Base-by-base conservation (phyloP, 495 filamentous ascomycete species). In the Tuber indicum region DNA sequence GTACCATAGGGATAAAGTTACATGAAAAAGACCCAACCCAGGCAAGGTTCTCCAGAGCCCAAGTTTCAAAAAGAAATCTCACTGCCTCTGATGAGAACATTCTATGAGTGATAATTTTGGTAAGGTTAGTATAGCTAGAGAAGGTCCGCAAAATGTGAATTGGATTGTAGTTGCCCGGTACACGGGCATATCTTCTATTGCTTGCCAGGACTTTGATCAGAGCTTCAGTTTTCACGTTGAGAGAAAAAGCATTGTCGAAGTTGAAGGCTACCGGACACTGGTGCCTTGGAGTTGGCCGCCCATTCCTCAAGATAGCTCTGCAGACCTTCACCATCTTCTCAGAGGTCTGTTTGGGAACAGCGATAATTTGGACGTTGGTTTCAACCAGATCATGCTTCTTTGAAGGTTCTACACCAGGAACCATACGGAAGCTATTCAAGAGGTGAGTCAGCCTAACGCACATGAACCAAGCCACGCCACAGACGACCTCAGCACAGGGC, bases 251-350 rank as follows among this genome's bases (percentile, higher is more conserved):
- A 93, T 91, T 3, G 92, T 92, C 88, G 94, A 97, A 75, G 95
- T 94, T 82, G 91, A 96, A 0, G 95, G 94, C 85, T 98, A 96
- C 85, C 98, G 95, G 75, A 98, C 96, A 26, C 92, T 95, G 41
- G 91, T 91, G 66, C 96, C 96, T 79, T 97, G 91, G 75, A 95
- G 91, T 93, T n/a, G 93, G 88, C 81, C 91, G 82, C 74, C 93
- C 92, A 62, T 96, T 90, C 32, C 96, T 90, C 74, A 89, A 91
- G 82, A 99, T 97, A 10, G 96, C 98, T 76, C 96, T 96, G 83
- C 94, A 97, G 42, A 99, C 94, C 85, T 98, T 96, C 16, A 98
- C 96, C 93, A 98, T 97, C 88, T 99, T 98, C 72, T 96, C 96
- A 58, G 95, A 95, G 46, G 97, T 97, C 16, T 47, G 45, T 17